phyloP scores from a whole-genome alignment of 2,329 filamentous ascomycete genomes.

The Sarocladium kiliense region DNA sequence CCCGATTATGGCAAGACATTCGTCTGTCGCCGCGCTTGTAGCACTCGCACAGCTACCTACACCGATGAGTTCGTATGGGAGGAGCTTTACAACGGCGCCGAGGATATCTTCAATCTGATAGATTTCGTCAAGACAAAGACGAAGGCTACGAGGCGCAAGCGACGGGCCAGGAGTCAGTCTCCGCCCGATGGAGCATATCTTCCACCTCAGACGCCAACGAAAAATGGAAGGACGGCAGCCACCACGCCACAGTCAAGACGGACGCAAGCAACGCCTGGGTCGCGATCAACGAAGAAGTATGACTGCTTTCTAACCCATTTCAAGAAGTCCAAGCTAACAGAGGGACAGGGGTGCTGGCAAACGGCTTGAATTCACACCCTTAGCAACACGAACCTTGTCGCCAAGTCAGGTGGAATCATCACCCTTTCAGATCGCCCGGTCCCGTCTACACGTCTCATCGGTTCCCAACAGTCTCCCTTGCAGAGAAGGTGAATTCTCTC shows the following conservation, averaged over 20 bases:
- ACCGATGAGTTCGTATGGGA: slow-evolving; percentile 93
- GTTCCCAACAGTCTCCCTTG: slow-evolving; percentile 87
- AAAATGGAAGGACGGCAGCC: slow-evolving; percentile 21
- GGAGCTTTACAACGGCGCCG: slow-evolving; percentile 65
- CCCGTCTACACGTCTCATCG: slow-evolving; percentile 85
- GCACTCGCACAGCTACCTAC: slow-evolving; percentile 82
- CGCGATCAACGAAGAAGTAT: slow-evolving; percentile 25
- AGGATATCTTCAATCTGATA: slow-evolving; percentile 59
- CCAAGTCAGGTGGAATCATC: slow-evolving; percentile 71
- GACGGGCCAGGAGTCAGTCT: slow-evolving; percentile 25
- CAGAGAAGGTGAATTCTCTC: slow-evolving; percentile 83
- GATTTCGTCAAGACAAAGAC: slow-evolving; percentile 67
- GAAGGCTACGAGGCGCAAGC: slow-evolving; percentile 50
- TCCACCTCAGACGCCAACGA: slow-evolving; percentile 33
- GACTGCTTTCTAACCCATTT: background rate
- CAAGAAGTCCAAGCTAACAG: slow-evolving; percentile 22
- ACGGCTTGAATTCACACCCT: slow-evolving; percentile 86
- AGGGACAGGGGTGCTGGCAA: slow-evolving; percentile 41
- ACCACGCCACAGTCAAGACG: slow-evolving; percentile 26
- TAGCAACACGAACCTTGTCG: slow-evolving; percentile 82
- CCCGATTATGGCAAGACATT: slow-evolving; percentile 81
- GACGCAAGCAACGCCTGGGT: slow-evolving; percentile 25
- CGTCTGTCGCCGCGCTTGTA: slow-evolving; percentile 83
- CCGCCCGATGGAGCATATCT: slow-evolving; percentile 26
- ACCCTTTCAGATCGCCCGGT: slow-evolving; percentile 86